Base-by-base conservation (phyloP, 2,329 filamentous ascomycete species). In the Calonectria crousiana region DNA sequence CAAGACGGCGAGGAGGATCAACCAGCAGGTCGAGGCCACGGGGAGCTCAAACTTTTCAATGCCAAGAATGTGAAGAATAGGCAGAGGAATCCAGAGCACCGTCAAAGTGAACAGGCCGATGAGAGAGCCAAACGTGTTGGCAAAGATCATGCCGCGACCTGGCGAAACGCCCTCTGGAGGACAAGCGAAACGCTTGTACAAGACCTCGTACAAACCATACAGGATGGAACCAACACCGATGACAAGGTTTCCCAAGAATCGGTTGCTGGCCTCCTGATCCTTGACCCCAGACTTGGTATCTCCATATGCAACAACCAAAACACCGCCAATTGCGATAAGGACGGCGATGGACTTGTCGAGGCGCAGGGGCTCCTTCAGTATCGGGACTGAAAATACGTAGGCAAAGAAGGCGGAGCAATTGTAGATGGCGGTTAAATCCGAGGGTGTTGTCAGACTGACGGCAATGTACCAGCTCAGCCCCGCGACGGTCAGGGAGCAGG, bases 391-490 rank as follows among this genome's bases (percentile, higher is more conserved):
- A 83, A 99, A 99, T 16, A 95, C 96, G 83, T 99, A 99, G 64
- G 97, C 97, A 84, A 99, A 99, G 86, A 99, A 99, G 73, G 97
- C 96, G 68, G 95, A 98, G 89, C 97, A 99, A 86, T 99, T 99
- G 90, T 99, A 99, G 80, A 99, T 99, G 69, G 97, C 97, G 0
- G 97, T 99, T 80, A 99, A 86, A 84, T 99, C 97, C 78, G 94
- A 95, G 3, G 97, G 94, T 4, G 95, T 98, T 1, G 97, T 99
- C 88, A 98, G 87, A 85, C 95, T 95, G 73, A 99, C 96, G 20
- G 97, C 96, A 44, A 98, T 89, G 82, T 98, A 99, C 97, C 97
- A 99, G 80, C 94, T 96, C 67, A 96, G 91, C 32, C 97, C 97
- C 0, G 96, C 97, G 49, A 98, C 88, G 3, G 97, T 99, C 72